Evolutionary conservation across 306 rosid genomes (phyloP).

Genomic region (Chamaecrista fasciculata): DNA sequence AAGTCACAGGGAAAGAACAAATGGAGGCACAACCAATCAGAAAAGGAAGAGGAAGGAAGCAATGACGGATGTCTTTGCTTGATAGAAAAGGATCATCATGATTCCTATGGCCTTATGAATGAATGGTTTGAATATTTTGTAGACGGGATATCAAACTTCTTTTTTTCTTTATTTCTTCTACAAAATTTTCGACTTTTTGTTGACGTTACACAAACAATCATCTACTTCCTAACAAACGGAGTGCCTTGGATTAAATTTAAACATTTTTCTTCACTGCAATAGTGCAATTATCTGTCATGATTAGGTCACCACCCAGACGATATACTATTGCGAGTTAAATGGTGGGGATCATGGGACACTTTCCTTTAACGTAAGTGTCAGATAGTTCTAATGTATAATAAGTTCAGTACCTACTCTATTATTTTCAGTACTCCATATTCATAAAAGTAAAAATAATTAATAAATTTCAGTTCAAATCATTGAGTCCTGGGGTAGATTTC

Average conservation of each 20-base stretch:
- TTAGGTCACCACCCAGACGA: no score
- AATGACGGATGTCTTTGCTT: constrained; percentile 39
- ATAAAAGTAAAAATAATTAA: no score
- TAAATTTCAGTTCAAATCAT: no score
- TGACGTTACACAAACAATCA: background rate
- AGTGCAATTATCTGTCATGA: no score
- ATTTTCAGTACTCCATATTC: no score
- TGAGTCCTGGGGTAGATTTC: no score
- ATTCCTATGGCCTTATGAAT: constrained; percentile 21
- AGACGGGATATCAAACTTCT: background rate
- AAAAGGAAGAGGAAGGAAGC: constrained; percentile 91
- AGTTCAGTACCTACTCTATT: no score
- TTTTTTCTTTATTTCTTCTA: background rate
- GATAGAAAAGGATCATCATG: constrained; percentile 12
- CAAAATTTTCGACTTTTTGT: background rate
- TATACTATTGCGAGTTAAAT: no score
- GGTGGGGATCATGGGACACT: no score
- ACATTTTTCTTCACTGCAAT: background rate
- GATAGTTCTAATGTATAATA: no score
- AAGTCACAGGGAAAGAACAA: constrained; percentile 84
- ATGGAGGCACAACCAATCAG: constrained; percentile 63
- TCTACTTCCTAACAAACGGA: background rate
- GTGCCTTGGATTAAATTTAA: background rate
- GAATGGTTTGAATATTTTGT: background rate
- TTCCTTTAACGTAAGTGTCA: no score